These are phyloP conservation scores for Vaccinium myrtillus DNA, from an alignment of 148 eudicot genomes.

Conservation along the genomic window DNA sequence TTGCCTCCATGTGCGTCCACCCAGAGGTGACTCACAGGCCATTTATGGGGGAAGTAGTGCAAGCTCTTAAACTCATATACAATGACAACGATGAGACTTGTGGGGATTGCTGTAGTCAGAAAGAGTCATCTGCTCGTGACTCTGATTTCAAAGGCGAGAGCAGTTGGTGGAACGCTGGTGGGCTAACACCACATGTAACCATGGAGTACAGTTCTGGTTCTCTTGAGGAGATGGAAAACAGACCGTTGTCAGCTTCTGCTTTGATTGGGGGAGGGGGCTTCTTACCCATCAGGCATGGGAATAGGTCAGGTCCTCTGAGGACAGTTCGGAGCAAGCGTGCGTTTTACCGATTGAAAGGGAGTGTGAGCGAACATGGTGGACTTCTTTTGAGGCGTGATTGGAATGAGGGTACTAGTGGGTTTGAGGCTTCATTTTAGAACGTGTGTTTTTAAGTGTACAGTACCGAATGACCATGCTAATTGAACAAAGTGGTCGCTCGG, in stretches of 20 bases:
- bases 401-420: slow-evolving; percentile 37
- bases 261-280: slow-evolving; percentile 43
- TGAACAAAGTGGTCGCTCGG: slow-evolving; percentile 27
- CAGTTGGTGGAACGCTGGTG: slow-evolving; percentile 93
- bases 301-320: slow-evolving; percentile 87
- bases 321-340: slow-evolving; percentile 62
- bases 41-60: slow-evolving; percentile 99
- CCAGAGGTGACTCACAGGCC: slow-evolving; percentile 97
- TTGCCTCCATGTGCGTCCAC: slow-evolving; percentile 96
- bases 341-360: slow-evolving; percentile 62
- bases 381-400: slow-evolving; percentile 46
- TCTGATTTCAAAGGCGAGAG: slow-evolving; percentile 80
- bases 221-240: slow-evolving; percentile 63
- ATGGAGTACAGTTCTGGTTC: slow-evolving; percentile 95
- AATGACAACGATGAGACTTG: slow-evolving; percentile 67
- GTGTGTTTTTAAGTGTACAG: slow-evolving; percentile 51
- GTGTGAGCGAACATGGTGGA: slow-evolving; percentile 86
- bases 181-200: slow-evolving; percentile 60
- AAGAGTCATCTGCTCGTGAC: slow-evolving; percentile 72
- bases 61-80: slow-evolving; percentile 86
- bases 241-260: slow-evolving; percentile 67
- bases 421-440: slow-evolving; percentile 49
- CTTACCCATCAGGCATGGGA: slow-evolving; percentile 66
- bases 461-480: slow-evolving; percentile 29
- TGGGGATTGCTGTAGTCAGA: slow-evolving; percentile 66